These are phyloP conservation scores for Botrytis galanthina DNA, from an alignment of 2,329 filamentous ascomycete genomes.

Conservation along the genomic window DNA sequence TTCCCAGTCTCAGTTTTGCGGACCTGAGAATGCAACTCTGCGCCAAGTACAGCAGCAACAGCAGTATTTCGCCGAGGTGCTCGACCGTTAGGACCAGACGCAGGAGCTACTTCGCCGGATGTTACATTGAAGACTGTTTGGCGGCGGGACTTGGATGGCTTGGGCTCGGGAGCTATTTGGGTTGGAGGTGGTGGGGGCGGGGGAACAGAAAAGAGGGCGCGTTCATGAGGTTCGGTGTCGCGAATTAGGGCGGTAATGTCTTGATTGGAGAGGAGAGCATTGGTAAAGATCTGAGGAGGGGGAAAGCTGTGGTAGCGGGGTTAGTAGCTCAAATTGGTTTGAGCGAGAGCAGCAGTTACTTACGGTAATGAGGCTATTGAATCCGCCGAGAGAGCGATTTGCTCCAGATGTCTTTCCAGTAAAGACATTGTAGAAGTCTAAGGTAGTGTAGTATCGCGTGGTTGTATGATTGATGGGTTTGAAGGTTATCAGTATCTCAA, in stretches of 20 bases:
- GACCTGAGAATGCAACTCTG: constrained; percentile 81
- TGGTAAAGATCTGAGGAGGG: constrained; percentile 90
- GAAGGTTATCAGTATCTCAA: neutral
- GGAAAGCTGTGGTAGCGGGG: constrained; percentile 63
- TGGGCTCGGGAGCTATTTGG: constrained; percentile 47
- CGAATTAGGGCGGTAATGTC: constrained; percentile 95
- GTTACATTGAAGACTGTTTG: constrained; percentile 67
- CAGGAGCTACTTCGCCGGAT: constrained; percentile 56
- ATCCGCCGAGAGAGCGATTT: constrained; percentile 72
- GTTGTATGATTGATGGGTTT: neutral
- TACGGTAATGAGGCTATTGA: constrained; percentile 75
- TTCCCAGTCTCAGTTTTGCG: constrained; percentile 51
- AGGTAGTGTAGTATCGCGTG: neutral
- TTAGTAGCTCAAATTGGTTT: constrained; percentile 7
- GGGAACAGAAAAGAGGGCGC: constrained; percentile 90
- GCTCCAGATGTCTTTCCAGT: constrained; percentile 69
- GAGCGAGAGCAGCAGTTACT: constrained; percentile 32
- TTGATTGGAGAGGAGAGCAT: constrained; percentile 80
- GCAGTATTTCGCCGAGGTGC: constrained; percentile 72
- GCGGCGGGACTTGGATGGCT: constrained; percentile 44
- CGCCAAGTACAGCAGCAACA: constrained; percentile 84
- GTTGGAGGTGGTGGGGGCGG: constrained; percentile 48
- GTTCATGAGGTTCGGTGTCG: constrained; percentile 91
- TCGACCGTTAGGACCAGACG: constrained; percentile 47
- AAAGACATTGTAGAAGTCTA: constrained; percentile 56